Conservation (phyloP, 352 stramenopile species). For the Peronospora belbahrii region DNA sequence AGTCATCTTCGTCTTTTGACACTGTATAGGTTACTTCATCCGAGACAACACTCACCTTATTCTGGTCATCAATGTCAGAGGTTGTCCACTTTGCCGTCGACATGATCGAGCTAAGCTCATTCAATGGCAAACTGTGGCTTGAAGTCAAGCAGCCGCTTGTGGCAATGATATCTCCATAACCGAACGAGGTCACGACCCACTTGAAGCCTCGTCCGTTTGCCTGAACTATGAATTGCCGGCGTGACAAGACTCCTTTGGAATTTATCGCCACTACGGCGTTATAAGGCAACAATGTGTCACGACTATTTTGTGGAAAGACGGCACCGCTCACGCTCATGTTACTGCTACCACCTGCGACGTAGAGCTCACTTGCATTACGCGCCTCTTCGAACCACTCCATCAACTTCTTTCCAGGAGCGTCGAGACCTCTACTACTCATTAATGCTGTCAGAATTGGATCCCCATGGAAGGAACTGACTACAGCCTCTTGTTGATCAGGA, state of each 20-base stretch:
- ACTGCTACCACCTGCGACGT: slow-evolving; percentile 12
- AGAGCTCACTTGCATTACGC: slow-evolving; percentile 13
- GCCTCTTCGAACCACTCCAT: slow-evolving; percentile 15
- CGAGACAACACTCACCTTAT: slow-evolving; percentile 10
- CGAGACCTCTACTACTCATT: slow-evolving; percentile 6
- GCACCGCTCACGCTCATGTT: slow-evolving; percentile 14
- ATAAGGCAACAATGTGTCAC: slow-evolving; percentile 7
- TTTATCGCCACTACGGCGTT: slow-evolving; percentile 12
- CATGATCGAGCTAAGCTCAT: slow-evolving; percentile 12
- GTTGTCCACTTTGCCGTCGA: slow-evolving; percentile 14
- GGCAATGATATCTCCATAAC: slow-evolving; percentile 10
- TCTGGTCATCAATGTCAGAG: slow-evolving; percentile 1
- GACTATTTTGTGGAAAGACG: slow-evolving; percentile 15
- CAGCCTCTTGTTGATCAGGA: background rate
- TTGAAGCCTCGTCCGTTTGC: slow-evolving; percentile 21
- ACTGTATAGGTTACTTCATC: slow-evolving; percentile 12
- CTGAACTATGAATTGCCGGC: slow-evolving; percentile 13
- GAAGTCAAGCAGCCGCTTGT: slow-evolving; percentile 14
- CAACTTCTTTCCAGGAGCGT: slow-evolving; percentile 12
- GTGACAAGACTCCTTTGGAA: slow-evolving; percentile 4
- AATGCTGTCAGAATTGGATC: background rate
- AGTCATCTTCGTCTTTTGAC: slow-evolving; percentile 5
- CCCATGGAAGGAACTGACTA: background rate
- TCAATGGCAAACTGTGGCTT: background rate
- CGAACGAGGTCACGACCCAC: slow-evolving; percentile 14